These are phyloP conservation scores for Sphaerulina populicola DNA, from an alignment of 2,329 filamentous ascomycete genomes.

Conservation along the genomic window DNA sequence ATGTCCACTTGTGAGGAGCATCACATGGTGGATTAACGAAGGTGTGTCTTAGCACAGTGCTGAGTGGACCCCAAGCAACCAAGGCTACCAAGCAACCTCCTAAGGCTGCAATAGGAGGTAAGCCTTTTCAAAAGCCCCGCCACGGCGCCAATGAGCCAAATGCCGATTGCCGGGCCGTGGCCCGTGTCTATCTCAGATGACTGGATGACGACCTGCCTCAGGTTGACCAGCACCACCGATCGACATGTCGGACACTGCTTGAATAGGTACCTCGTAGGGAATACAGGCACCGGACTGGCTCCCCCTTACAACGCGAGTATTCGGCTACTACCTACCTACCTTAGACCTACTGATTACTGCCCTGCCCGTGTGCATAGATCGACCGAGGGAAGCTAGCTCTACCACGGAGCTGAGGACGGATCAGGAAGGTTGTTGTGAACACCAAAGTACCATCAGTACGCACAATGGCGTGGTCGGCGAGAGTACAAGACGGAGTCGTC, in stretches of 20 bases:
- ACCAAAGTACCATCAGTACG: too few species aligned
- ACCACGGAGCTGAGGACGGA: constrained; percentile 5
- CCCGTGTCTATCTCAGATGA: constrained; percentile 1
- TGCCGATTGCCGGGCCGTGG: too few species aligned
- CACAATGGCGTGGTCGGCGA: constrained; percentile 9
- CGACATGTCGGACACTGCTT: constrained; percentile 1
- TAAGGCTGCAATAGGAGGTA: too few species aligned
- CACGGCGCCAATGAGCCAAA: too few species aligned
- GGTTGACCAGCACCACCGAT: constrained; percentile 3
- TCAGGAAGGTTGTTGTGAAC: constrained; percentile 7
- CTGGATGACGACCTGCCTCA: constrained; percentile 8
- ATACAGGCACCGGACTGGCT: too few species aligned
- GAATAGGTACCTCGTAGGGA: too few species aligned
- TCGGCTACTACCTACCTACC: constrained; percentile 4
- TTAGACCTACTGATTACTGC: too few species aligned
- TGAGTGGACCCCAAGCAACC: too few species aligned
- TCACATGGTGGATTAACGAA: neutral
- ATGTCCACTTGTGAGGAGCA: neutral
- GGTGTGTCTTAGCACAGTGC: too few species aligned
- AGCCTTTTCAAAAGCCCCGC: too few species aligned
- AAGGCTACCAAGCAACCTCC: too few species aligned
- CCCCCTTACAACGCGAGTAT: constrained; percentile 1
- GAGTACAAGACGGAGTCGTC: constrained; percentile 9
- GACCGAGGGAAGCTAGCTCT: neutral
- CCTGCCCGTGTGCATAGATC: neutral